phyloP scores from a whole-genome alignment of 345 rosid species.

The Firmiana major region DNA sequence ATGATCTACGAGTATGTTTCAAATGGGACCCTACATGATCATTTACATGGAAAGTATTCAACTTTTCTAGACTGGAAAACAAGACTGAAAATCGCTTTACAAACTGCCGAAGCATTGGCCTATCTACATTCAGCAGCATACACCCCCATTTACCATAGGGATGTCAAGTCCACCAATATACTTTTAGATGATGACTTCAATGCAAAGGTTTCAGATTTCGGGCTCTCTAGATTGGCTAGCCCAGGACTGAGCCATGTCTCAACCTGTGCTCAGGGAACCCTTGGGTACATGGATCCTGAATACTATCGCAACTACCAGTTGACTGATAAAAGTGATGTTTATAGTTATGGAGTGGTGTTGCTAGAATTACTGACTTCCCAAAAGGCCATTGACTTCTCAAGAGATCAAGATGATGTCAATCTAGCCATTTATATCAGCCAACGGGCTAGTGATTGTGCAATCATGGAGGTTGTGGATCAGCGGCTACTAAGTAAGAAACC shows the following conservation, averaged over 20 bases:
- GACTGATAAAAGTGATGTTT: slow-evolving; percentile 58
- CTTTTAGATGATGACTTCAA: slow-evolving; percentile 41
- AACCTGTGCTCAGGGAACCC: slow-evolving; percentile 63
- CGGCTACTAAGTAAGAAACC: slow-evolving; percentile 28
- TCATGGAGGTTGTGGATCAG: slow-evolving; percentile 43
- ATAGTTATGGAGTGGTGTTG: slow-evolving; percentile 56
- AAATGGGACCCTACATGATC: slow-evolving; percentile 58
- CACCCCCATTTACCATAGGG: slow-evolving; percentile 59
- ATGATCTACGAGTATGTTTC: slow-evolving; percentile 57
- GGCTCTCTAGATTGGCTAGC: slow-evolving; percentile 52
- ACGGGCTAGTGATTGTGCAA: slow-evolving; percentile 26
- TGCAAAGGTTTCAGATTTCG: slow-evolving; percentile 57
- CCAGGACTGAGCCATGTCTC: slow-evolving; percentile 67
- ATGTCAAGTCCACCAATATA: slow-evolving; percentile 59
- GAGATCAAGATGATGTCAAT: slow-evolving; percentile 48
- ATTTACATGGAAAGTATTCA: slow-evolving; percentile 36
- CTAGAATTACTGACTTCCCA: slow-evolving; percentile 54
- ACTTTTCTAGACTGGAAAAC: slow-evolving; percentile 43
- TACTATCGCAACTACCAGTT: slow-evolving; percentile 58
- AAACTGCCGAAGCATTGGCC: slow-evolving; percentile 57
- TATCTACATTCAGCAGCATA: slow-evolving; percentile 55
- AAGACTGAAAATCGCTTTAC: slow-evolving; percentile 45
- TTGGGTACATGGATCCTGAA: slow-evolving; percentile 65
- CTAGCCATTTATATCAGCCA: slow-evolving; percentile 42
- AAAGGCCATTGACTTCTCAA: slow-evolving; percentile 49